Evolutionary conservation across 208 protist species (phyloP), one percentile per base, ranked within the genome.

Genomic region (Trypanosoma caninum): DNA sequence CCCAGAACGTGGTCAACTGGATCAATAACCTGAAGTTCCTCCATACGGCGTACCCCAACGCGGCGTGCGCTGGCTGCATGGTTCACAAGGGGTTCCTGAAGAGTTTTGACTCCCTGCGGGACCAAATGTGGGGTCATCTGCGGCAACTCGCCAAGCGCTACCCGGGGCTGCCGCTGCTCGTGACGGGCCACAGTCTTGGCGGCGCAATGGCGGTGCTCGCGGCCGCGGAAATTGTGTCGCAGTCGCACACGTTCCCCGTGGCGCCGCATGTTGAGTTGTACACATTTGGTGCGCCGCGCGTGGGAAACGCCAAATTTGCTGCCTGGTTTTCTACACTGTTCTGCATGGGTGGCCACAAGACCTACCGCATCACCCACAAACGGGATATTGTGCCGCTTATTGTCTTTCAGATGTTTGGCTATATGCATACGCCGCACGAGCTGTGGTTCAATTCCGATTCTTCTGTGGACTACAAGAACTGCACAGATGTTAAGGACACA

Each of bases 161-260:
- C 64, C 80, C 71, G 7, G 31, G 7, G 42, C 74, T 73, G 50
- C 46, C 35, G 3, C n/a, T 88, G 14, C 62, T 91, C 57, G 25
- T 93, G 53, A 87, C 84, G 1, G 87, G 87, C 2, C 87, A 93
- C 77, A 87, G 77, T 6, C 68, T 93, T 18, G 87, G 87, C 40
- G 87, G 69, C n/a, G 87, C 87, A 6, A 57, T 91, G 5, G 83
- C 87, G 3, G 9, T 72, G 13, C 57, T 91, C 13, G 47, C 59
- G 14, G 78, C 80, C 1, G 38, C 78, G 6, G 78, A 91, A 31
- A 8, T 87, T 31, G 53, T 28, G 22, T 34, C 38, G 27, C 38
- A 46, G 44, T 1, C 44, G 50, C 22, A 25, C 40, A 1, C 14
- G 22, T 38, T 23, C 20, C 38, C 23, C 54, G 46, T 23, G 14